These are phyloP conservation scores for Ophiosphaerella korrae DNA, from an alignment of 2,329 filamentous ascomycete species.

Conservation along the genomic window DNA sequence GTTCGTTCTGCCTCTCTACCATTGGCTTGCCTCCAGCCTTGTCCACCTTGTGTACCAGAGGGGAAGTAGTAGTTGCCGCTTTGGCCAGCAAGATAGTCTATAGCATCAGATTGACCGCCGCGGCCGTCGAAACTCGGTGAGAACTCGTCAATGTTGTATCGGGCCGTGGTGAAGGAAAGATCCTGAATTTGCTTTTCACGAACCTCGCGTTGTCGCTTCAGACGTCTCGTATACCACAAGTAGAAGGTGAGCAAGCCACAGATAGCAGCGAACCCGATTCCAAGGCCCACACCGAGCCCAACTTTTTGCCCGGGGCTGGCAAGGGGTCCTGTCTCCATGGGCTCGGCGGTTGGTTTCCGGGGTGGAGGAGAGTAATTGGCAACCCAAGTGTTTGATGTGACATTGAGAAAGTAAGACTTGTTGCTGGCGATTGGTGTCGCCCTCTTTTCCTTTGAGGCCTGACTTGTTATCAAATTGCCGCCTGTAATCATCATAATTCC, in stretches of 20 bases:
- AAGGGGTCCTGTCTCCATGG: slow-evolving; percentile 38
- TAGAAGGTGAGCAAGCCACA: slow-evolving; percentile 51
- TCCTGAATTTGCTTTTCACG: slow-evolving; percentile 62
- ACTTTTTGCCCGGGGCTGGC: slow-evolving; percentile 53
- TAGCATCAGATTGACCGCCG: slow-evolving; percentile 48
- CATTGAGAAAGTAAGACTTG: slow-evolving; percentile 64
- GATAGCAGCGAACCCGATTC: slow-evolving; percentile 51
- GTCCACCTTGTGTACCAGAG: slow-evolving; percentile 23
- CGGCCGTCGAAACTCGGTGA: slow-evolving; percentile 41
- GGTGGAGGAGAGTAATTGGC: slow-evolving; percentile 60
- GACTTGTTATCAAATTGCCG: slow-evolving; percentile 58
- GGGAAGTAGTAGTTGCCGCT: slow-evolving; percentile 37
- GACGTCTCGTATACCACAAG: slow-evolving; percentile 53
- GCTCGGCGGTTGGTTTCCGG: slow-evolving; percentile 11
- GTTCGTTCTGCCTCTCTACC: slow-evolving; percentile 51
- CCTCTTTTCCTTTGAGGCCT: slow-evolving; percentile 44
- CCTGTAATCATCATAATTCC: slow-evolving; percentile 66
- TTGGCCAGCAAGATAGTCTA: slow-evolving; percentile 36
- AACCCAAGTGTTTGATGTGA: slow-evolving; percentile 64
- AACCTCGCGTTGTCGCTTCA: slow-evolving; percentile 47
- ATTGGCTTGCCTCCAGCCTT: slow-evolving; percentile 38
- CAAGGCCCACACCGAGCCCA: slow-evolving; percentile 53
- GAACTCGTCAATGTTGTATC: slow-evolving; percentile 49
- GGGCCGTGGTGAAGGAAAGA: slow-evolving; percentile 57
- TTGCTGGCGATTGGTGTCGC: slow-evolving; percentile 47